Evolutionary conservation across 768 basidiomycete genomes (phyloP).

Genomic region (Hemileccinum rubropunctum): DNA sequence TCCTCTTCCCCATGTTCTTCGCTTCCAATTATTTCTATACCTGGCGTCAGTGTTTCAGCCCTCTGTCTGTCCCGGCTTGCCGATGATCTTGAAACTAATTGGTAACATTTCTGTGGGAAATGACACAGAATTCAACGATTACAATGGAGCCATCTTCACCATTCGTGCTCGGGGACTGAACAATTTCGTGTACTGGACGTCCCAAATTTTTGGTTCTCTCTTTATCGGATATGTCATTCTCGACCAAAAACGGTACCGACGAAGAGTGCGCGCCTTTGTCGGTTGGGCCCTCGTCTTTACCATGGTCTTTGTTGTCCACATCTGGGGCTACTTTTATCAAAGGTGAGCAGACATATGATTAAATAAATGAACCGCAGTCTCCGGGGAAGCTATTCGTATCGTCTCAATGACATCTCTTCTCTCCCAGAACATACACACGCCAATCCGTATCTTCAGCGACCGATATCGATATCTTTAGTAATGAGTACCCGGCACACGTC

Average conservation of each 20-base stretch:
- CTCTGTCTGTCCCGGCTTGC: background rate
- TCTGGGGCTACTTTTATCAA: constrained; percentile 80
- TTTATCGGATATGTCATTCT: constrained; percentile 64
- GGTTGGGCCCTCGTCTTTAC: constrained; percentile 65
- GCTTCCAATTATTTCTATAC: constrained; percentile 84
- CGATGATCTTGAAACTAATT: constrained; percentile 1
- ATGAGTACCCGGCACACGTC: constrained; percentile 52
- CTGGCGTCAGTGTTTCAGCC: constrained; percentile 55
- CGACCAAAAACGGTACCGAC: constrained; percentile 52
- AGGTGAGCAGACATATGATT: constrained; percentile 39
- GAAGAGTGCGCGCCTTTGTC: constrained; percentile 66
- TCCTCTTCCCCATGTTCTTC: constrained; percentile 85
- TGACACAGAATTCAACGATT: constrained; percentile 72
- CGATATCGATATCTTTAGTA: constrained; percentile 59
- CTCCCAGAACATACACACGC: constrained; percentile 51
- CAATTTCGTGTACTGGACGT: constrained; percentile 75
- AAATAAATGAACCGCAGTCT: no score
- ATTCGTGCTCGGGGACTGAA: constrained; percentile 79
- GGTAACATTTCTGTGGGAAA: background rate
- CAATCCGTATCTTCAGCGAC: constrained; percentile 36
- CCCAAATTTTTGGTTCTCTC: constrained; percentile 76
- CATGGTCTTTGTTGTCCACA: constrained; percentile 68
- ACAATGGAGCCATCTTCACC: constrained; percentile 73
- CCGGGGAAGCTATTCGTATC: no score
- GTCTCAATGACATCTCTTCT: background rate